Base-by-base conservation (phyloP, 2,329 filamentous ascomycete genomes). In the Fusarium bulbicola region DNA sequence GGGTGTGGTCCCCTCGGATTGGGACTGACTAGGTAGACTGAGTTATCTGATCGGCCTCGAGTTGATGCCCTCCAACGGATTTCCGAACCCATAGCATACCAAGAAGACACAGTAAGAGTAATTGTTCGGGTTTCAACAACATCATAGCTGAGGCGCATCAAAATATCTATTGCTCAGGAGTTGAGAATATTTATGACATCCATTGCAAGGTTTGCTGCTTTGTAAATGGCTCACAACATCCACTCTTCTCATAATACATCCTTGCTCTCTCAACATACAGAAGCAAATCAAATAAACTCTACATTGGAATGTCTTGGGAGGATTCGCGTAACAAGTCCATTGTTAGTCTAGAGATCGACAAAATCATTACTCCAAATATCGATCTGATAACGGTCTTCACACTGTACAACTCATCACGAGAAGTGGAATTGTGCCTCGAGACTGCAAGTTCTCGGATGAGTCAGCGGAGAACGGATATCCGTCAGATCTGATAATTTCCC, bases 31-130 rank as follows among this genome's bases (percentile, higher is more conserved):
- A 13, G 30, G 30, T 74, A 20, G 18, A 47, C 26, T 21, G 30
- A 37, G 54, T 74, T 74, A 72, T 72, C 71, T 68, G 71, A 74
- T 74, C 59, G 57, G 66, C 67, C 28, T 46, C 32, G 43, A 63
- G 46, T 18, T 40, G 30, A 53, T n/a, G 15, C 32, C 36, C 39
- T 45, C 39, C 53, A 59, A 47, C 46, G 59, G 34, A 45, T 42
- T 49, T 39, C 45, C 45, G 34, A 52, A 45, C 21, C 37, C 39
- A 56, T 15, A 39, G 18, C 13, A 24, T 53, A 53, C 50, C 43
- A 39, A 50, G 26, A 37, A 15, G 7, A 57, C 36, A 42, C 21
- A 45, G 42, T 58, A 21, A 49, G 24, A 47, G n/a, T 15, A 10
- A 14, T 3, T 30, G n/a, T 42, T 28, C 12, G 12, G 32, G 9